Evolutionary conservation across 2,329 filamentous ascomycete genomes (phyloP), one percentile per base, ranked within the genome.

Genomic region (Cladosporium sphaerospermum): DNA sequence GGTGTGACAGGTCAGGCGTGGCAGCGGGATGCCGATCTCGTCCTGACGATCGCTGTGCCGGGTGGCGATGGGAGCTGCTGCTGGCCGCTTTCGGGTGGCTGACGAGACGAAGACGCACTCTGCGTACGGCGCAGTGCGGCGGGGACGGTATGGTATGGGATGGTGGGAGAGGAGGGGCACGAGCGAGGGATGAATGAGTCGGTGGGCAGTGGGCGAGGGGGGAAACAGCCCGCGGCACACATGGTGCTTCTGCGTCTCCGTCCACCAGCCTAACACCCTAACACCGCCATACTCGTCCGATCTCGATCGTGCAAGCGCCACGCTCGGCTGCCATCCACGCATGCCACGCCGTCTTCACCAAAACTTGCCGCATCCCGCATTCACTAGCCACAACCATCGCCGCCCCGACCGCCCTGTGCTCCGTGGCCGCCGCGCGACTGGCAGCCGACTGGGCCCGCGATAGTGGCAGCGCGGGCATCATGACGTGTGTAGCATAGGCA

Each of bases 41-140:
- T 49, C 46, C 37, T 49, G 46, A 41, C 46, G 46, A 49, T 49
- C 46, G 34, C 33, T 47, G 16, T 47, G 45, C 45, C 45, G 37
- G 34, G 46, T 49, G 46, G 37, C 46, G 13, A 49, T 18, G 44
- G 23, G 23, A 28, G 23, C 23, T 28, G 23, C 23, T 28, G 23
- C 23, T 28, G 23, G 23, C 23, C 23, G 23, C 23, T 28, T 28
- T 7, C 3, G 23, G 23, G 23, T 28, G 23, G 23, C 23, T 28
- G 23, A 28, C 23, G 23, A 28, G 23, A 28, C 23, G 23, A 28
- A 28, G 23, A 2, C 23, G 23, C 23, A 7, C 23, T 5, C 23
- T 28, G 7, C 7, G 23, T 28, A 7, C 23, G 23, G 23, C 23
- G 23, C 23, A 7, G 23, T 28, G 23, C 23, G 23, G 23, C 23